A percentile compares a stretch with the other conserved stretches of the same genome.
Conservation (phyloP, 352 stramenopile species). For the Phytophthora tentaculata region DNA sequence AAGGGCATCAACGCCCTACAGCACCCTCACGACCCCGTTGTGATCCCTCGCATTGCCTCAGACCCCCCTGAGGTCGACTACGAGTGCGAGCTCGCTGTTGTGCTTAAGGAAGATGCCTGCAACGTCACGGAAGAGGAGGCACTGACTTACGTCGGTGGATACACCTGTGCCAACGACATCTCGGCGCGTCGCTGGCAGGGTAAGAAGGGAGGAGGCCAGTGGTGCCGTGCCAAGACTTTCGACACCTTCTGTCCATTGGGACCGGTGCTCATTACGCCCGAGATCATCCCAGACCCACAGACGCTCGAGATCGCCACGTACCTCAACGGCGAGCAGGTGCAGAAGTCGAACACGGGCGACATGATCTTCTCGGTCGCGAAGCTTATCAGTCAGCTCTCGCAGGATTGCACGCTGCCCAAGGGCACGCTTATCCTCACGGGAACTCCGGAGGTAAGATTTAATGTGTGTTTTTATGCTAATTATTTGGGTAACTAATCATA, state of each 20-base stretch:
- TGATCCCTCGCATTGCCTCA: slow-evolving; percentile 79
- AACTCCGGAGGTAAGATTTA: slow-evolving; percentile 75
- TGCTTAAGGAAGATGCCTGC: slow-evolving; percentile 84
- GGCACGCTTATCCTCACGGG: slow-evolving; percentile 92
- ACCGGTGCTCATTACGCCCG: slow-evolving; percentile 80
- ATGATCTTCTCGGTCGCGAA: slow-evolving; percentile 93
- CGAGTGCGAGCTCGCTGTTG: slow-evolving; percentile 90
- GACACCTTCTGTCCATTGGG: slow-evolving; percentile 92
- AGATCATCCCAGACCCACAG: slow-evolving; percentile 80
- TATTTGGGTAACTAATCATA: not conserved
- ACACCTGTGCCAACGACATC: slow-evolving; percentile 90
- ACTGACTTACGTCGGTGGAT: slow-evolving; percentile 87
- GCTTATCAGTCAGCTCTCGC: slow-evolving; percentile 90
- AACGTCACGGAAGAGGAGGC: slow-evolving; percentile 86
- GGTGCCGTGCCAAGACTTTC: slow-evolving; percentile 90
- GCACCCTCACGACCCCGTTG: slow-evolving; percentile 75
- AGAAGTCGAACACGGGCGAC: slow-evolving; percentile 89
- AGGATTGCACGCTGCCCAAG: slow-evolving; percentile 88
- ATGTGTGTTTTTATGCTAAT: not conserved
- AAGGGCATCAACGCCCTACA: slow-evolving; percentile 87
- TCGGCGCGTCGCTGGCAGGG: slow-evolving; percentile 90
- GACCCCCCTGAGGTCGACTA: slow-evolving; percentile 87
- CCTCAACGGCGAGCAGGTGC: slow-evolving; percentile 85
- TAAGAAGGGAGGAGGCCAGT: slow-evolving; percentile 87
- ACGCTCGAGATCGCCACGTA: slow-evolving; percentile 77